These are phyloP conservation scores for Hippophae gyantsensis DNA, from an alignment of 306 rosid genomes.

Conservation along the genomic window DNA sequence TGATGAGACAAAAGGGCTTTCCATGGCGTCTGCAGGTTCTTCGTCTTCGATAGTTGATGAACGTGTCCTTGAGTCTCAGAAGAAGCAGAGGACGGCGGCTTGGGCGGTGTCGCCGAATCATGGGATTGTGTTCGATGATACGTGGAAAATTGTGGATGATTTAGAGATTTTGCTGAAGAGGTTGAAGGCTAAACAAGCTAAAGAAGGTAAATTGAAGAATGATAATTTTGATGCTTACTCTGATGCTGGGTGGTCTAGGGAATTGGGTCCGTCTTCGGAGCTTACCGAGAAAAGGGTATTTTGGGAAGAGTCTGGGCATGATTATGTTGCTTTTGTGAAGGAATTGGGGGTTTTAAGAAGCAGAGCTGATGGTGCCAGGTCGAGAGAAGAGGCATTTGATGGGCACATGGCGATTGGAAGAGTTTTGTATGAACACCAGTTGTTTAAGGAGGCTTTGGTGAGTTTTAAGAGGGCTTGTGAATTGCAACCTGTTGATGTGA, in stretches of 20 bases:
- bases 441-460: slow-evolving; percentile 74
- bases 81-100: slow-evolving; percentile 95
- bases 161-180: slow-evolving; percentile 80
- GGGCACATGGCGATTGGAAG: slow-evolving; percentile 98
- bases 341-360: slow-evolving; percentile 72
- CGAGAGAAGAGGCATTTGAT: slow-evolving; percentile 93
- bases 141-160: slow-evolving; percentile 96
- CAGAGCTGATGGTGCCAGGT: slow-evolving; percentile 78
- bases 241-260: slow-evolving; percentile 97
- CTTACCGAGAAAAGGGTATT: slow-evolving; percentile 70
- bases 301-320: slow-evolving; percentile 92
- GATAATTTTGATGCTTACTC: slow-evolving; percentile 79
- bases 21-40: slow-evolving; percentile 60
- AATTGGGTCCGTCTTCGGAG: slow-evolving; percentile 76
- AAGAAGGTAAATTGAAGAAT: slow-evolving; percentile 69
- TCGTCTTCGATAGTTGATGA: slow-evolving; percentile 77
- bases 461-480: slow-evolving; percentile 95
- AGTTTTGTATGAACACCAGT: slow-evolving; percentile 80
- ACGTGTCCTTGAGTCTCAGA: slow-evolving; percentile 66
- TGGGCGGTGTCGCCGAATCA: slow-evolving; percentile 97
- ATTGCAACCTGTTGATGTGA: slow-evolving; percentile 90
- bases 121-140: slow-evolving; percentile 90
- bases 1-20: slow-evolving; percentile 36
- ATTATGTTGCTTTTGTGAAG: slow-evolving; percentile 58
- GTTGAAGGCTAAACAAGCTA: slow-evolving; percentile 69